Evolutionary conservation across 371 early-diverging fungal species (phyloP).

Genomic region (Mortierella sp.): DNA sequence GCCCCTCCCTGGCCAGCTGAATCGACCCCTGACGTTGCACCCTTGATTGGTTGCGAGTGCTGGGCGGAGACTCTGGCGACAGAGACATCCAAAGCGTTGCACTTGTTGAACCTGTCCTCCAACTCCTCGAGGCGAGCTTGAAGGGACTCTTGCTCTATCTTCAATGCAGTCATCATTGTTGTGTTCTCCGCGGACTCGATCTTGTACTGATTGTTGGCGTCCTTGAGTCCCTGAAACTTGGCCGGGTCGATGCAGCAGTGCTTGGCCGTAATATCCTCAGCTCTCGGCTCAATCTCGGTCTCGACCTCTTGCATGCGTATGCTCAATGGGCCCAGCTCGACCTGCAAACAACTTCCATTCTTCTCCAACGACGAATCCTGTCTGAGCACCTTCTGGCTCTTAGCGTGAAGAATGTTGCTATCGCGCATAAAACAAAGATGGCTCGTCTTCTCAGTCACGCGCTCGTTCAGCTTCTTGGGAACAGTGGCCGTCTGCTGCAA

Average conservation of each 20-base stretch:
- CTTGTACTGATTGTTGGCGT: constrained; percentile 45
- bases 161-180: constrained; percentile 1
- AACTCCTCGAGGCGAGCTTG: constrained; percentile 16
- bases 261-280: constrained; percentile 57
- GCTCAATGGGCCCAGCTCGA: constrained; percentile 62
- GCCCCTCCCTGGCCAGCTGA: constrained; percentile 21
- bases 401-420: constrained; percentile 74
- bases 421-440: constrained; percentile 76
- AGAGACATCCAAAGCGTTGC: constrained; percentile 1
- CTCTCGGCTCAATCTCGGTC: constrained; percentile 66
- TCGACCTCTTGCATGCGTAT: constrained; percentile 60
- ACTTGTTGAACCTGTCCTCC: not conserved
- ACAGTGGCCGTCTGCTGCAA: constrained; percentile 56
- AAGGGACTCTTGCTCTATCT: constrained; percentile 18
- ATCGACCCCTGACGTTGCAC: not conserved
- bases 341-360: constrained; percentile 31
- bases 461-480: constrained; percentile 65
- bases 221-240: constrained; percentile 59
- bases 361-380: constrained; percentile 56
- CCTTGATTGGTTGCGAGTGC: constrained; percentile 26
- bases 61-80: constrained; percentile 13
- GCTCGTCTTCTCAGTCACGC: constrained; percentile 73
- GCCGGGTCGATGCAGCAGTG: constrained; percentile 51
- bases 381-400: constrained; percentile 59
- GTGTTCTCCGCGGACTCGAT: constrained; percentile 24